Percentiles rank a stretch among this genome's conserved stretches.
phyloP scores from a whole-genome alignment of 768 basidiomycete genomes.

The Exsudoporus frostii region DNA sequence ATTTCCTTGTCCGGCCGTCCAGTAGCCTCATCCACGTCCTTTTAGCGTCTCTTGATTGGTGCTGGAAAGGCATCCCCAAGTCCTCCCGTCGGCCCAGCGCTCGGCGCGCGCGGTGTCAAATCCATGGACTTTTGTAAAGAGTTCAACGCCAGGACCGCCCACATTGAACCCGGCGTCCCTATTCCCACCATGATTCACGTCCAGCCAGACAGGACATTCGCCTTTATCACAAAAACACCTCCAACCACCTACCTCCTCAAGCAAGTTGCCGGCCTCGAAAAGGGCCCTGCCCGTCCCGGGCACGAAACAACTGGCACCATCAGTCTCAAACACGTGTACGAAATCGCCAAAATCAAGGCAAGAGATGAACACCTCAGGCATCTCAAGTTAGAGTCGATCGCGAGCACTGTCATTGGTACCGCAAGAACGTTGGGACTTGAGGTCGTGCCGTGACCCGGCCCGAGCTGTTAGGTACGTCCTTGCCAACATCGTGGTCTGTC shows the following conservation, averaged over 20 bases:
- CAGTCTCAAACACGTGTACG: conserved; percentile 95
- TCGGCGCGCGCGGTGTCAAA: conserved; percentile 97
- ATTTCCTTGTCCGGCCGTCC: conserved; percentile 5
- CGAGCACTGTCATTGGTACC: conserved; percentile 84
- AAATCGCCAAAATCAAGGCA: conserved; percentile 96
- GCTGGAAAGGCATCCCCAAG: conserved; percentile 96
- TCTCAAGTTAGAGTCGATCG: conserved; percentile 82
- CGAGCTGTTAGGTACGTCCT: conserved; percentile 25
- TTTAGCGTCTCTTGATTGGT: conserved; percentile 77
- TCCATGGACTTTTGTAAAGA: conserved; percentile 99
- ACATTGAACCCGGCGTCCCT: conserved; percentile 80
- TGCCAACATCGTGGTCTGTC: conserved; percentile 18
- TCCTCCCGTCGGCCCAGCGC: conserved; percentile 94
- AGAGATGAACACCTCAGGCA: conserved; percentile 87
- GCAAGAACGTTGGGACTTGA: conserved; percentile 86
- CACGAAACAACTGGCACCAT: conserved; percentile 78
- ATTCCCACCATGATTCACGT: conserved; percentile 91
- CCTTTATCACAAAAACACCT: conserved; percentile 90
- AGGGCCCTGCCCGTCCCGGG: conserved; percentile 82
- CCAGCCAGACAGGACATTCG: conserved; percentile 92
- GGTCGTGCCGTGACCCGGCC: conserved; percentile 70
- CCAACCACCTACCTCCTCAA: conserved; percentile 89
- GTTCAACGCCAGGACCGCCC: conserved; percentile 96
- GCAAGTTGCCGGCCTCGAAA: conserved; percentile 84
- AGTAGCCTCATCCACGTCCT: conserved; percentile 10